These are phyloP conservation scores for Themeda triandra DNA, from an alignment of 176 grass and related monocot genomes.

Conservation along the genomic window DNA sequence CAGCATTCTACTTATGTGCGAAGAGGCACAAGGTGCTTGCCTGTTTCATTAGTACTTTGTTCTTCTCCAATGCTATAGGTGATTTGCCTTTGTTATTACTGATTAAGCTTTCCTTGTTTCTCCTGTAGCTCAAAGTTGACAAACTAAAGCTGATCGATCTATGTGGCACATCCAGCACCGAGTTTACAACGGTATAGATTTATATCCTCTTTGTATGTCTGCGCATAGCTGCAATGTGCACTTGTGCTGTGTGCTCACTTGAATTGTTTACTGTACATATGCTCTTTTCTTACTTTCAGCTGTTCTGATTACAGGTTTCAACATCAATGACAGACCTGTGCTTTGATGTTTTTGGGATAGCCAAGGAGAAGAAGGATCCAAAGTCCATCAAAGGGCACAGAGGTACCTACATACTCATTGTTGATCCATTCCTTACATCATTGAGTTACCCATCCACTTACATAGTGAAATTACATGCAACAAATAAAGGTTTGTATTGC, in stretches of 20 bases:
- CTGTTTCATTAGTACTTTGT: neutral
- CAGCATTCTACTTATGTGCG: constrained; percentile 90
- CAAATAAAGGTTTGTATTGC: neutral
- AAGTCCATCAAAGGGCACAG: constrained; percentile 83
- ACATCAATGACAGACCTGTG: constrained; percentile 95
- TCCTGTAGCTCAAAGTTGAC: constrained; percentile 85
- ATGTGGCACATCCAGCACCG: constrained; percentile 79
- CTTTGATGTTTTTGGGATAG: constrained; percentile 89
- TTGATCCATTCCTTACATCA: neutral
- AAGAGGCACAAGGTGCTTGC: constrained; percentile 85
- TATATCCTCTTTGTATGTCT: neutral
- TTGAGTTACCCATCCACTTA: neutral
- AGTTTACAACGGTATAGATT: constrained; percentile 67
- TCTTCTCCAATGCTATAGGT: neutral
- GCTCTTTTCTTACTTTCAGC: constrained; percentile 29
- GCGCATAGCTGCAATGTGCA: neutral
- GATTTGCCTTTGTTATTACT: neutral
- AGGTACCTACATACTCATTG: constrained; percentile 44
- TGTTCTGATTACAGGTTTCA: constrained; percentile 52
- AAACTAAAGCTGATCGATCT: constrained; percentile 86
- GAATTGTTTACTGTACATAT: neutral
- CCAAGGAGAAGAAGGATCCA: constrained; percentile 91
- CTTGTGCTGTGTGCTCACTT: neutral
- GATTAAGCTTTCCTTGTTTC: constrained; percentile 26
- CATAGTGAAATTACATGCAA: neutral